A percentile compares a stretch with the other conserved stretches of the same genome.
Evolutionary conservation across 106 monocot genomes (phyloP).

Genomic region (Chionographis japonica): DNA sequence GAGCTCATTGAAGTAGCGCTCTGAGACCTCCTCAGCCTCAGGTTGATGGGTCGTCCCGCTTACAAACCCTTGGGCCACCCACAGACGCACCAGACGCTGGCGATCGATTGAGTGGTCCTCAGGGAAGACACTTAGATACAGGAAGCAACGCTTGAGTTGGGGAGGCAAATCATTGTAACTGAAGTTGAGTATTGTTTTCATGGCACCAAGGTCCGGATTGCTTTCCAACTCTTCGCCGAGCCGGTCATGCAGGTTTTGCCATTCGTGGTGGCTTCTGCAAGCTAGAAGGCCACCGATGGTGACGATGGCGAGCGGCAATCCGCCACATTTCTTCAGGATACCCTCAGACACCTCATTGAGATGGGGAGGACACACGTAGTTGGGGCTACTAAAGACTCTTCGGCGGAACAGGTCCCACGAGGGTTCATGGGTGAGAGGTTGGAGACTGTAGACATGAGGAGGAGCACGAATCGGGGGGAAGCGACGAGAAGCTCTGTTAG

Average conservation of each 20-base stretch:
- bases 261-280: slow-evolving; percentile 5
- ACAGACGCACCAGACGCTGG: slow-evolving; percentile 3
- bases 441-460: neutral
- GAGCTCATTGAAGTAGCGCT: slow-evolving; percentile 14
- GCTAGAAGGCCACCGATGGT: slow-evolving; percentile 10
- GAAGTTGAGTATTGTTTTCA: neutral
- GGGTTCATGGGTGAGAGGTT: neutral
- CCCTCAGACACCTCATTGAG: neutral
- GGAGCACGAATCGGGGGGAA: neutral
- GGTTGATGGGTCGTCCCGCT: neutral
- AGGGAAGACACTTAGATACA: slow-evolving; percentile 27
- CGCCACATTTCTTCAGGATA: slow-evolving; percentile 23
- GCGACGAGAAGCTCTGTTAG: neutral
- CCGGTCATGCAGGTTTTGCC: slow-evolving; percentile 8
- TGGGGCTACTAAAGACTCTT: too few relatives aligned
- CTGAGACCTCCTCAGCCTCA: neutral
- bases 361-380: neutral
- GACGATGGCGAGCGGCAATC: slow-evolving; percentile 17
- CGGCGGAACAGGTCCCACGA: slow-evolving; percentile 9
- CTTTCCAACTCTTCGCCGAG: slow-evolving; percentile 6
- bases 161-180: slow-evolving; percentile 22
- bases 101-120: slow-evolving; percentile 12
- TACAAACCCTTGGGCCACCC: slow-evolving; percentile 31
- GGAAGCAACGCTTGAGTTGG: slow-evolving; percentile 23
- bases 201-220: slow-evolving; percentile 2